A percentile compares a stretch with the other conserved stretches of the same genome.
These are phyloP conservation scores for Leishmania major DNA, from an alignment of 208 protist genomes.

Conservation along the genomic window DNA sequence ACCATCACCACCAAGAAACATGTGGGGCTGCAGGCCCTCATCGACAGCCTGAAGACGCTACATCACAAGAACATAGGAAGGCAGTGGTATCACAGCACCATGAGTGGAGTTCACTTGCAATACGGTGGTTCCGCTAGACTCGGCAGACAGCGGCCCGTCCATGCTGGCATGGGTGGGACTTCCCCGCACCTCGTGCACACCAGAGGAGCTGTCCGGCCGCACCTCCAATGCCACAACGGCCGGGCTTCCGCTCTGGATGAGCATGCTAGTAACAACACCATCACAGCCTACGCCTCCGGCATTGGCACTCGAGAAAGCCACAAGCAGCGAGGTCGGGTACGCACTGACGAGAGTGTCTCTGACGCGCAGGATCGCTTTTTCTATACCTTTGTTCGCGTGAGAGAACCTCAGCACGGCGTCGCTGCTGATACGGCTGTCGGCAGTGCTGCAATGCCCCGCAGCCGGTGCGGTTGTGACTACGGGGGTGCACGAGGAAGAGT, in stretches of 20 bases:
- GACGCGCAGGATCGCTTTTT: constrained; percentile 5
- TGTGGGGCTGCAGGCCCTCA: not conserved
- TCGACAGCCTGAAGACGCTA: constrained; percentile 2
- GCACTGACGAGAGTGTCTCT: constrained; percentile 8
- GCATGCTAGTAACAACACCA: constrained; percentile 6
- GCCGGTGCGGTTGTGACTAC: constrained; percentile 3
- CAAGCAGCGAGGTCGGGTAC: constrained; percentile 27
- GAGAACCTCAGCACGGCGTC: constrained; percentile 16
- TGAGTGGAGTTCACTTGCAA: constrained; percentile 20
- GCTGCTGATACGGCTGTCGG: constrained; percentile 11
- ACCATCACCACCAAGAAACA: not conserved
- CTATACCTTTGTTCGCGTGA: constrained; percentile 8
- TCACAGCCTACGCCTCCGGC: not conserved
- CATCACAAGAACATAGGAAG: constrained; percentile 24
- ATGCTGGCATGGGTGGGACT: not conserved
- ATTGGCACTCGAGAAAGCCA: constrained; percentile 1
- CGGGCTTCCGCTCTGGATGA: constrained; percentile 24
- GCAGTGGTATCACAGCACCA: constrained; percentile 21
- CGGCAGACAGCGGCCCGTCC: not conserved
- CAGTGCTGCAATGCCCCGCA: not conserved
- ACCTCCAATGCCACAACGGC: constrained; percentile 17
- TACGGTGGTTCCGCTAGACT: constrained; percentile 21
- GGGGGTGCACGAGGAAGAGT: not conserved
- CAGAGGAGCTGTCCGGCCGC: not conserved
- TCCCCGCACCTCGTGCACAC: not conserved